These are phyloP conservation scores for Colletotrichum spinosum DNA, from an alignment of 2,329 filamentous ascomycete genomes.

Conservation along the genomic window DNA sequence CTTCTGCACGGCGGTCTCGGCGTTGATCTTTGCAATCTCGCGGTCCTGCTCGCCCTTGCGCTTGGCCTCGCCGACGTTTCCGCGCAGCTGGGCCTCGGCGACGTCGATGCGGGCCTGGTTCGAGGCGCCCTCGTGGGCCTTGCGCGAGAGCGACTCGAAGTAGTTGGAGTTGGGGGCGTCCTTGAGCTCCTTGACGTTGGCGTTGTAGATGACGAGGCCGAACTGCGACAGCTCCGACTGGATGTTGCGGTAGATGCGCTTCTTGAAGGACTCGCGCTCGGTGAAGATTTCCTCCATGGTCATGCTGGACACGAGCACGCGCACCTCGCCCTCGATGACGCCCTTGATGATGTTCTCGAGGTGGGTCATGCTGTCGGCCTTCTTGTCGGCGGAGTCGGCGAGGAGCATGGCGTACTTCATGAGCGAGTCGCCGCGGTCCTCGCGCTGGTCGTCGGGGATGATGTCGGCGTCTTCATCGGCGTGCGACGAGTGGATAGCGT, in stretches of 20 bases:
- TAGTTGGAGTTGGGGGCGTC: conserved; percentile 86
- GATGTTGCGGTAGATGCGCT: conserved; percentile 79
- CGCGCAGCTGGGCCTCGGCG: conserved; percentile 71
- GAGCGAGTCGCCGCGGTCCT: conserved; percentile 71
- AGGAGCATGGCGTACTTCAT: conserved; percentile 87
- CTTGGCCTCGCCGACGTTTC: conserved; percentile 81
- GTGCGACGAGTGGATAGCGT: conserved; percentile 44
- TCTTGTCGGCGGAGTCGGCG: conserved; percentile 71
- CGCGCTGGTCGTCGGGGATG: conserved; percentile 46
- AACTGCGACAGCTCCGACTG: conserved; percentile 85
- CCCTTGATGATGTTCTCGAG: conserved; percentile 89
- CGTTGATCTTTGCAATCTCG: conserved; percentile 88
- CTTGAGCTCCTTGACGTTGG: conserved; percentile 88
- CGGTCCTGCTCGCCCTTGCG: conserved; percentile 85
- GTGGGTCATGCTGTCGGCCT: conserved; percentile 63
- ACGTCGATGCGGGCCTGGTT: conserved; percentile 81
- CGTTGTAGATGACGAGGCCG: conserved; percentile 77
- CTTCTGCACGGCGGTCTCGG: conserved; percentile 85
- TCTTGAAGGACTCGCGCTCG: conserved; percentile 81
- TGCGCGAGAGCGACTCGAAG: conserved; percentile 83
- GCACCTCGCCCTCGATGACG: conserved; percentile 89
- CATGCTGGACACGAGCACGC: conserved; percentile 86
- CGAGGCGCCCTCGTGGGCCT: conserved; percentile 86
- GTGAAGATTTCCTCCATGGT: conserved; percentile 94
- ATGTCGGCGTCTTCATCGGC: conserved; percentile 37